Percentiles rank a stretch among this genome's conserved stretches.
Conservation (phyloP, 805 yeast genomes). For the Teunomyces panamensis region DNA sequence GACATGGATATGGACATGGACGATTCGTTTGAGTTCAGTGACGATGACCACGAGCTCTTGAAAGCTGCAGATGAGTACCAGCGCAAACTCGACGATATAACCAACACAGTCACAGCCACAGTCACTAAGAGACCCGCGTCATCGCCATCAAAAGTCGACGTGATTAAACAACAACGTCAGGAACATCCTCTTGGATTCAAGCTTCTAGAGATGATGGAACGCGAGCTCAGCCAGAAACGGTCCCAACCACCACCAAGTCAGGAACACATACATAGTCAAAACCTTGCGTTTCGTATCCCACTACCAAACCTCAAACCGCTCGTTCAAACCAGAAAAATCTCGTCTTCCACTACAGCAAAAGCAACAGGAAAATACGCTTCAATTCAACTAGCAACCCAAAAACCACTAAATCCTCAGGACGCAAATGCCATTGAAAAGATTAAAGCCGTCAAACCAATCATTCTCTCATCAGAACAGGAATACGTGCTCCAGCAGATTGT, state of each 20-base stretch:
- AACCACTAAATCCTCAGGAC: constrained; percentile 4
- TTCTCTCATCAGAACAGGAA: constrained; percentile 56
- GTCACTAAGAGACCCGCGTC: not conserved
- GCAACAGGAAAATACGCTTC: constrained; percentile 15
- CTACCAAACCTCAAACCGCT: not conserved
- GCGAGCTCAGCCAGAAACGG: not conserved
- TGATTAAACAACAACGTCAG: not conserved
- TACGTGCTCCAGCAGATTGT: constrained; percentile 63
- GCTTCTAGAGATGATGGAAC: not conserved
- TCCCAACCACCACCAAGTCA: not conserved
- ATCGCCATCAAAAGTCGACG: not conserved
- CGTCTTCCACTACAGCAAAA: constrained; percentile 8
- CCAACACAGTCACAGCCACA: not conserved
- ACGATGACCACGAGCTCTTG: constrained; percentile 11
- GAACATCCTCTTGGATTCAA: not conserved
- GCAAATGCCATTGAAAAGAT: constrained; percentile 4
- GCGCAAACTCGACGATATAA: not conserved
- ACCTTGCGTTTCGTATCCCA: not conserved
- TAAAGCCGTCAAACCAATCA: constrained; percentile 35
- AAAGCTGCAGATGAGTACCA: constrained; percentile 7
- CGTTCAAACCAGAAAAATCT: constrained; percentile 2
- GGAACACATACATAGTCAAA: not conserved
- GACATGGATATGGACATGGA: not conserved
- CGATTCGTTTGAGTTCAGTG: constrained; percentile 11
- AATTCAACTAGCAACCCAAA: constrained; percentile 30